Percentiles rank a stretch among this genome's conserved stretches.
Evolutionary conservation across 2,329 filamentous ascomycete genomes (phyloP).

Genomic region (Monilinia vaccinii-corymbosi): DNA sequence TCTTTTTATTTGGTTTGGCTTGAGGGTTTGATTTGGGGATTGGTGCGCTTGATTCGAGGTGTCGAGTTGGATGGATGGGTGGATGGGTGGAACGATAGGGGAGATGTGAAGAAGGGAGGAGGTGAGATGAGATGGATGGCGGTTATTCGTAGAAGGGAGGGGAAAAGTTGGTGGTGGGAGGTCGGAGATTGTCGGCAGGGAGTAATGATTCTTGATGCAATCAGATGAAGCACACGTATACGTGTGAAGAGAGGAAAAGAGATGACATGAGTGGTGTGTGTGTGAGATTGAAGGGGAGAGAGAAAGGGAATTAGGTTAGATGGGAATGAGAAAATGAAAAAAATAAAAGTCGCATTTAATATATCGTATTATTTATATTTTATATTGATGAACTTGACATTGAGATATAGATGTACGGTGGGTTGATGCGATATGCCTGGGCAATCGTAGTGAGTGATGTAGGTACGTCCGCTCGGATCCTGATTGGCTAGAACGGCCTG

Average conservation of each 20-base stretch:
- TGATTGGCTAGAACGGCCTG: no score
- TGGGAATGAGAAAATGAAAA: conserved; percentile 1
- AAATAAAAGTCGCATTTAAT: background rate
- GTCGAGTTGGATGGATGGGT: background rate
- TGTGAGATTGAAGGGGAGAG: background rate
- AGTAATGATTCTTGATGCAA: background rate
- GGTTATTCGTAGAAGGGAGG: background rate
- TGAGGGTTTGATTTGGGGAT: background rate
- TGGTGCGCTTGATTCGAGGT: background rate
- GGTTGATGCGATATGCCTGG: no score
- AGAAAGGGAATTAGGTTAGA: background rate
- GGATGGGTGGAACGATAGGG: background rate
- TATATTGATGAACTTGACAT: no score
- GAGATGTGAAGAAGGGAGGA: background rate
- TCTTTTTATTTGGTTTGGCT: background rate
- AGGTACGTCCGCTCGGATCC: no score
- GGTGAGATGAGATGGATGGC: background rate
- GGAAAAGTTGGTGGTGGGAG: background rate
- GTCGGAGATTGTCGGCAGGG: background rate
- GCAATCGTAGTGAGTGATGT: no score
- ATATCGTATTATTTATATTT: no score
- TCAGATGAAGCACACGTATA: background rate
- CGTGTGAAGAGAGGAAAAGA: background rate
- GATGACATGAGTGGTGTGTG: background rate
- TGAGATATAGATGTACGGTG: no score